Conservation (phyloP, 106 monocot genomes). For the Narthecium ossifragum region DNA sequence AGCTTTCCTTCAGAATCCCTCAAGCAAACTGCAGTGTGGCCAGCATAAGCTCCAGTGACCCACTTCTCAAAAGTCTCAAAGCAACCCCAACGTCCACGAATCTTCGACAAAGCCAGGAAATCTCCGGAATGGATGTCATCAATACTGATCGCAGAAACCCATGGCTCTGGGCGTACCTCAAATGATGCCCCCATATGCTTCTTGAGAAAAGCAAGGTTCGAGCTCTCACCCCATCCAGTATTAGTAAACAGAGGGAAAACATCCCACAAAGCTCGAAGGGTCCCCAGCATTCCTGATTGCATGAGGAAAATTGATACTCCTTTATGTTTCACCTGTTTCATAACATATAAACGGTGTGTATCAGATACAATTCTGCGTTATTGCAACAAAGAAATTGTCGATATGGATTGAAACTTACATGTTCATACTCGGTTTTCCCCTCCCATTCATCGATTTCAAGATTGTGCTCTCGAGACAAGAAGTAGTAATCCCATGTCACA, state of each 20-base stretch:
- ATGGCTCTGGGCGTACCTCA: slow-evolving; percentile 65
- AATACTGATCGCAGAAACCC: slow-evolving; percentile 69
- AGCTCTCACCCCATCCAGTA: slow-evolving; percentile 76
- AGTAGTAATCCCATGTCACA: slow-evolving; percentile 75
- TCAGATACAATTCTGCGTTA: too few species aligned
- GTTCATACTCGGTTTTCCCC: neutral
- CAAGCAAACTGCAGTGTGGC: slow-evolving; percentile 78
- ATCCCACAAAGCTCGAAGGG: slow-evolving; percentile 85
- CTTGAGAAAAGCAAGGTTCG: slow-evolving; percentile 78
- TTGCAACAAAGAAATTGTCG: too few species aligned
- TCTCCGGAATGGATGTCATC: slow-evolving; percentile 94
- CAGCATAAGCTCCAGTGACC: slow-evolving; percentile 94
- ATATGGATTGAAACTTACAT: neutral
- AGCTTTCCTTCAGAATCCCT: slow-evolving; percentile 92
- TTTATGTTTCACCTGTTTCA: slow-evolving; percentile 62
- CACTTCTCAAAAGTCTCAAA: slow-evolving; percentile 99
- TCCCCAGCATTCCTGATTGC: slow-evolving; percentile 92
- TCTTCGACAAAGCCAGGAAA: slow-evolving; percentile 80
- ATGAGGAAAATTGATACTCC: slow-evolving; percentile 78
- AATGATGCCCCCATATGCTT: slow-evolving; percentile 93
- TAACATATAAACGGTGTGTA: too few species aligned
- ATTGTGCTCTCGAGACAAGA: slow-evolving; percentile 46
- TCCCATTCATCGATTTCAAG: slow-evolving; percentile 2
- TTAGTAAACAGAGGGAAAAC: slow-evolving; percentile 93
- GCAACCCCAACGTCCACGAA: slow-evolving; percentile 94